A percentile compares a stretch with the other conserved stretches of the same genome.
These are phyloP conservation scores for Microdochium nivale DNA, from an alignment of 2,329 filamentous ascomycete genomes.

Conservation along the genomic window DNA sequence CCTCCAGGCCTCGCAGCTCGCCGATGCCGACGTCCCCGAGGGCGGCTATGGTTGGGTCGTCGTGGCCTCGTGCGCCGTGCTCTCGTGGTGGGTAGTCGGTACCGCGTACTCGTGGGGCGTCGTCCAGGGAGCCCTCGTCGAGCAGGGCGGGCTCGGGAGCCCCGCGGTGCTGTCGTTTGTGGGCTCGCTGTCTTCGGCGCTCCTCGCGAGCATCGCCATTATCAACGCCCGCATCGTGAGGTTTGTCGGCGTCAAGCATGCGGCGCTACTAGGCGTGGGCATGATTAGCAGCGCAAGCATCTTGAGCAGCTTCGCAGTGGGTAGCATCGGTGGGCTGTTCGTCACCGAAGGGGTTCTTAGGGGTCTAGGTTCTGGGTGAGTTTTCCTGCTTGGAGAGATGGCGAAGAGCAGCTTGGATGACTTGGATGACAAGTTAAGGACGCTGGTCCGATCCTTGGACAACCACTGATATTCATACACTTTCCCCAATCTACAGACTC, in stretches of 20 bases:
- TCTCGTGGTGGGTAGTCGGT: slow-evolving; percentile 11
- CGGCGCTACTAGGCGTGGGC: slow-evolving; percentile 37
- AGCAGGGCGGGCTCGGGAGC: slow-evolving; percentile 30
- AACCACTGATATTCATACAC: no score
- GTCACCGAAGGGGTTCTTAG: slow-evolving; percentile 35
- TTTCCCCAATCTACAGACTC: slow-evolving; percentile 4
- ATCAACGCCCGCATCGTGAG: slow-evolving; percentile 42
- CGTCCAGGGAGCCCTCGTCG: slow-evolving; percentile 46
- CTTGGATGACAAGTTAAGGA: no score
- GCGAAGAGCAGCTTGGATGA: background rate
- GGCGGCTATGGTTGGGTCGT: slow-evolving; percentile 12
- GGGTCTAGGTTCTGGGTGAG: slow-evolving; percentile 32
- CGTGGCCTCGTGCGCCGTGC: slow-evolving; percentile 6
- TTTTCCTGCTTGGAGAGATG: slow-evolving; percentile 1
- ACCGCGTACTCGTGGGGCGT: slow-evolving; percentile 49
- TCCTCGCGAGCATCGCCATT: slow-evolving; percentile 42
- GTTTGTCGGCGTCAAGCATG: slow-evolving; percentile 35
- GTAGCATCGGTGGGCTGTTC: slow-evolving; percentile 37
- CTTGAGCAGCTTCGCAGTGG: slow-evolving; percentile 34
- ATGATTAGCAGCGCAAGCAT: slow-evolving; percentile 42
- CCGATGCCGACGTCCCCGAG: slow-evolving; percentile 10
- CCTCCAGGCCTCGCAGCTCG: slow-evolving; percentile 8
- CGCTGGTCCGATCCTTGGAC: no score
- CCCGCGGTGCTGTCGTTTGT: slow-evolving; percentile 50
- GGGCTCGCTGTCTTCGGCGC: slow-evolving; percentile 40